These are phyloP conservation scores for Axilococcus clingmanii DNA, from an alignment of 139 green algal species.

Conservation along the genomic window DNA sequence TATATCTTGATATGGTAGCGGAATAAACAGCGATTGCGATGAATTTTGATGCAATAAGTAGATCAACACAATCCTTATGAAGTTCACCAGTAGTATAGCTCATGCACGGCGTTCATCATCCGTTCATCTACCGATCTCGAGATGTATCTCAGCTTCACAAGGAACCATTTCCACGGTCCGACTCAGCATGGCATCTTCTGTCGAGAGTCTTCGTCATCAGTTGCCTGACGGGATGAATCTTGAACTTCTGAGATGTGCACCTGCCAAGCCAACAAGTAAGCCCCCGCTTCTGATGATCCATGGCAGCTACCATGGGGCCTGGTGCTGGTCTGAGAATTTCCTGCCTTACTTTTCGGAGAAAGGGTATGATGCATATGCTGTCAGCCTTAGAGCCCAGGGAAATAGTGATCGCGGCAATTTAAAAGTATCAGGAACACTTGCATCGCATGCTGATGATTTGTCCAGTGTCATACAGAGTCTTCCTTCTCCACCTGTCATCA, in stretches of 20 bases:
- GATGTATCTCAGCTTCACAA: no score
- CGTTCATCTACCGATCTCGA: no score
- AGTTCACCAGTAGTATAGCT: no score
- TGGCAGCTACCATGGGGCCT: slow-evolving; percentile 79
- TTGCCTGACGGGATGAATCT: slow-evolving; percentile 28
- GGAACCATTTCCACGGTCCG: no score
- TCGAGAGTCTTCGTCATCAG: slow-evolving; percentile 7
- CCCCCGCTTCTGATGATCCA: slow-evolving; percentile 81
- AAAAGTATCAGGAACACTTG: slow-evolving; percentile 36
- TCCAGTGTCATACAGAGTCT: slow-evolving; percentile 35
- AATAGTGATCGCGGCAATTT: slow-evolving; percentile 14
- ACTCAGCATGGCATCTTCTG: neutral
- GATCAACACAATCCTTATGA: no score
- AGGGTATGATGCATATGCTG: slow-evolving; percentile 56
- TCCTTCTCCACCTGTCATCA: slow-evolving; percentile 47
- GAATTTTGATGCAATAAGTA: no score
- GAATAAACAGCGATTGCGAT: no score
- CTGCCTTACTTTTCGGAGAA: slow-evolving; percentile 61
- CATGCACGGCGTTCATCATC: no score
- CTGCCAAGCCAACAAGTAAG: neutral
- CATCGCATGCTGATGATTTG: slow-evolving; percentile 49
- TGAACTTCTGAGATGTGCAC: slow-evolving; percentile 15
- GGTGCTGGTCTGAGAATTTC: slow-evolving; percentile 84
- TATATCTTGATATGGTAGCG: no score
- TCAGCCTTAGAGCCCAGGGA: slow-evolving; percentile 64